These are phyloP conservation scores for Oenanthe javanica DNA, from an alignment of 140 eudicot species.

Conservation along the genomic window DNA sequence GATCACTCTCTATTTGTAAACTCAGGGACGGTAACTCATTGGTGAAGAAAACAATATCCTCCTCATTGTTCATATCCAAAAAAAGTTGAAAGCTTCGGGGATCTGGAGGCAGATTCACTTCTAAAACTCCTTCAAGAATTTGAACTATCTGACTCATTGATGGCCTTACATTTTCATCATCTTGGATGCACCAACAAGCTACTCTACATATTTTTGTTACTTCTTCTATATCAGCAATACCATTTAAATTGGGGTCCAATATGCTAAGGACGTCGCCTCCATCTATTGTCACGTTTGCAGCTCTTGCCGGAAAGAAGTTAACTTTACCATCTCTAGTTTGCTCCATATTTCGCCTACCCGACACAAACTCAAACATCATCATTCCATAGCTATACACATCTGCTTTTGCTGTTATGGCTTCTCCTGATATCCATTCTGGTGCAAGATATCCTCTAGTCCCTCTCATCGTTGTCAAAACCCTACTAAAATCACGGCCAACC, in stretches of 20 bases:
- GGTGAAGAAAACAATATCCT: constrained; percentile 11
- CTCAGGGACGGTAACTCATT: not conserved
- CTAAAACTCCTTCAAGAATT: constrained; percentile 27
- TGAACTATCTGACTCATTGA: constrained; percentile 15
- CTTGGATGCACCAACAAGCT: constrained; percentile 39
- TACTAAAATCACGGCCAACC: constrained; percentile 12
- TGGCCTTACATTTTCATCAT: constrained; percentile 24
- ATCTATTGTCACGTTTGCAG: constrained; percentile 9
- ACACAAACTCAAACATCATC: constrained; percentile 19
- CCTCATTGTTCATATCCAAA: constrained; percentile 1
- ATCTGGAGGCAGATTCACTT: constrained; percentile 16
- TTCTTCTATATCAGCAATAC: constrained; percentile 8
- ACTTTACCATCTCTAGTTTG: not conserved
- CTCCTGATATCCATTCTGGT: constrained; percentile 22
- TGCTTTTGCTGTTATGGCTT: constrained; percentile 24
- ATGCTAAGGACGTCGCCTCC: constrained; percentile 21
- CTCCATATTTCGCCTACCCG: constrained; percentile 11
- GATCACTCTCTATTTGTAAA: not conserved
- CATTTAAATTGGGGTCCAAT: constrained; percentile 18
- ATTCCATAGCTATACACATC: constrained; percentile 26
- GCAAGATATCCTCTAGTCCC: constrained; percentile 26
- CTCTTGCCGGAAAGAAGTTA: constrained; percentile 15
- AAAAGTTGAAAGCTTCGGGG: constrained; percentile 20
- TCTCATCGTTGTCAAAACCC: constrained; percentile 16
- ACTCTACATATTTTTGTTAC: constrained; percentile 16